phyloP scores from a whole-genome alignment of 345 rosid species.

The Corchorus capsularis region DNA sequence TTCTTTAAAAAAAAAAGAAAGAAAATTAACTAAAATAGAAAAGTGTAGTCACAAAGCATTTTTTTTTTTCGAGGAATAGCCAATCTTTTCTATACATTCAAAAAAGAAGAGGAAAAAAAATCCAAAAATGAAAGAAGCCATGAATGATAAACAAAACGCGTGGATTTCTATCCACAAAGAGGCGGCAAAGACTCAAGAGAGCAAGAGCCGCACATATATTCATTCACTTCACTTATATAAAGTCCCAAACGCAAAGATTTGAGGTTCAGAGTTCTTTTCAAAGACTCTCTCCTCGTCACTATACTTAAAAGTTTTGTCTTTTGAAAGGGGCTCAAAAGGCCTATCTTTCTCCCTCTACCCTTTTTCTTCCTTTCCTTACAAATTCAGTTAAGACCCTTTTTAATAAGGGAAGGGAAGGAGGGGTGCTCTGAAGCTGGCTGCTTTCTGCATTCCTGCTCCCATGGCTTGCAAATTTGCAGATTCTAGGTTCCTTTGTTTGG shows the following conservation, averaged over 20 bases:
- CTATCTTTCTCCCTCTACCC: conserved; percentile 16
- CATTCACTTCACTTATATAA: too few species aligned
- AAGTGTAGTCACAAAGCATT: too few species aligned
- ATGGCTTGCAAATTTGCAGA: conserved; percentile 79
- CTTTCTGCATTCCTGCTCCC: conserved; percentile 28
- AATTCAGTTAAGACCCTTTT: neutral
- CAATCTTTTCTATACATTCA: too few species aligned
- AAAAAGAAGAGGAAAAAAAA: neutral
- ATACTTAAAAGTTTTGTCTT: neutral
- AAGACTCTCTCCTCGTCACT: neutral
- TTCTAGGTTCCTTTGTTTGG: conserved; percentile 61
- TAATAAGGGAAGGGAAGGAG: conserved; percentile 10
- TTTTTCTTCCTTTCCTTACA: conserved; percentile 29
- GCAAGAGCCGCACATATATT: neutral
- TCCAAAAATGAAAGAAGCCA: neutral
- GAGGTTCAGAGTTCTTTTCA: neutral
- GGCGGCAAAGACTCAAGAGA: neutral
- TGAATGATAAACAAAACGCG: neutral
- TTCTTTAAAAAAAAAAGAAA: too few species aligned
- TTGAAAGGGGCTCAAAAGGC: conserved; percentile 6
- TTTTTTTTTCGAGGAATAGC: too few species aligned
- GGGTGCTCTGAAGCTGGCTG: conserved; percentile 12
- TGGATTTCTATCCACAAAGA: conserved; percentile 16
- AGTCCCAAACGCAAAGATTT: too few species aligned
- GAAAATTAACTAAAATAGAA: too few species aligned